Conservation (phyloP, 192 early-diverging fungal species). For the Cetraspora pellucida region DNA sequence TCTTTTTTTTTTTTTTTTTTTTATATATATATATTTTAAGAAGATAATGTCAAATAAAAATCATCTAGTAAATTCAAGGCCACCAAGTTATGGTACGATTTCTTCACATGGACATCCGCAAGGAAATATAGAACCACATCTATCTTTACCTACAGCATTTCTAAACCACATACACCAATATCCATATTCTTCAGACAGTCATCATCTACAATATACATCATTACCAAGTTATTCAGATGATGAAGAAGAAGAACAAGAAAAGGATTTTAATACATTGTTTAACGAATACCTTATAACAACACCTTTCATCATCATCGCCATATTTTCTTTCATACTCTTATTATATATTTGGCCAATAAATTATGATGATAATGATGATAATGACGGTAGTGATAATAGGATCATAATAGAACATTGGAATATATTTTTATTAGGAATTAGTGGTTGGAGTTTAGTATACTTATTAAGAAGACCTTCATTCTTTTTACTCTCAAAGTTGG, state of each 20-base stretch:
- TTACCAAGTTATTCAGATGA: conserved; percentile 10
- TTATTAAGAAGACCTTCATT: conserved; percentile 38
- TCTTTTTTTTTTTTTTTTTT: background rate
- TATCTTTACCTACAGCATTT: background rate
- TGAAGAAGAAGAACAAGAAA: conserved; percentile 15
- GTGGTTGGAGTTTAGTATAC: conserved; percentile 42
- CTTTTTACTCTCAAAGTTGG: conserved; percentile 32
- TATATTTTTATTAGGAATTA: conserved; percentile 35
- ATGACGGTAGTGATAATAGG: too few species aligned
- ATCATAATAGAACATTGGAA: conserved; percentile 20
- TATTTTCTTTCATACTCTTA: background rate
- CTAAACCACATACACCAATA: background rate
- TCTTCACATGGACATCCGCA: background rate
- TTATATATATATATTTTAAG: too few species aligned
- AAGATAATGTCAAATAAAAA: background rate
- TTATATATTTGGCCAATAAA: background rate
- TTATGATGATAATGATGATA: background rate
- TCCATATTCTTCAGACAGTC: background rate
- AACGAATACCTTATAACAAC: background rate
- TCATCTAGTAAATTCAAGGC: background rate
- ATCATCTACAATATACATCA: background rate
- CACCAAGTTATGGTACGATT: background rate
- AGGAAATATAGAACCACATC: background rate
- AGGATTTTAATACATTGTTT: conserved; percentile 4
- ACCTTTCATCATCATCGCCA: background rate